Percentiles rank a stretch among this genome's conserved stretches.
Conservation (phyloP, 2,329 filamentous ascomycete genomes). For the Claviceps sp. region DNA sequence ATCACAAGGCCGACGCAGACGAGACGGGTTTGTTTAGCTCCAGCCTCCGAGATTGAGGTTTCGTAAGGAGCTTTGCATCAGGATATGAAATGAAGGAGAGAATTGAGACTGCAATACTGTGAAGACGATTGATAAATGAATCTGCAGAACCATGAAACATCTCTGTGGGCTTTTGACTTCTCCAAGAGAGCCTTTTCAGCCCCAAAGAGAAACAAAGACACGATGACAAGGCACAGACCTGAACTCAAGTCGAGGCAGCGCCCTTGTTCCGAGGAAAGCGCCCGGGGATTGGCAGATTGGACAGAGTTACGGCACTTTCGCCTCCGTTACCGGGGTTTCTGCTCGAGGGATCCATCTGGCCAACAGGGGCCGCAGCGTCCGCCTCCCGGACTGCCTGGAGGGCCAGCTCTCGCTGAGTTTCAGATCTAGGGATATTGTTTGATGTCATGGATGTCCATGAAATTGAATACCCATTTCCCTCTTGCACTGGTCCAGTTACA, state of each 20-base stretch:
- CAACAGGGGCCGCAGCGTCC: constrained; percentile 4
- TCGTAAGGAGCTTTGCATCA: too few species aligned
- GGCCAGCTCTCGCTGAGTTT: constrained; percentile 12
- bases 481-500: constrained; percentile 3
- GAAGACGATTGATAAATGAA: too few species aligned
- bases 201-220: too few species aligned
- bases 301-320: constrained; percentile 41
- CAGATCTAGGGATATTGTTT: constrained; percentile 9
- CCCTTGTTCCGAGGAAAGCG: constrained; percentile 39
- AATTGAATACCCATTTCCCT: constrained; percentile 8
- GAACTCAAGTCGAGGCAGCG: constrained; percentile 23
- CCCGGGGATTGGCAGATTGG: constrained; percentile 56
- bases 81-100: too few species aligned
- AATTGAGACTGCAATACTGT: too few species aligned
- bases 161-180: too few species aligned
- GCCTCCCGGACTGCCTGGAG: constrained; percentile 10
- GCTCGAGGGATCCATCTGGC: constrained; percentile 3
- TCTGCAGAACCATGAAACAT: too few species aligned
- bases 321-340: constrained; percentile 20
- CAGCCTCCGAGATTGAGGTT: too few species aligned
- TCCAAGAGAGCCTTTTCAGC: too few species aligned
- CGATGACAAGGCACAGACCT: too few species aligned
- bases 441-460: constrained; percentile 5
- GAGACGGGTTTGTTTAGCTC: too few species aligned
- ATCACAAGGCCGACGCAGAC: too few species aligned